These are phyloP conservation scores for Didymella keratinophila DNA, from an alignment of 2,329 filamentous ascomycete species.

Conservation along the genomic window DNA sequence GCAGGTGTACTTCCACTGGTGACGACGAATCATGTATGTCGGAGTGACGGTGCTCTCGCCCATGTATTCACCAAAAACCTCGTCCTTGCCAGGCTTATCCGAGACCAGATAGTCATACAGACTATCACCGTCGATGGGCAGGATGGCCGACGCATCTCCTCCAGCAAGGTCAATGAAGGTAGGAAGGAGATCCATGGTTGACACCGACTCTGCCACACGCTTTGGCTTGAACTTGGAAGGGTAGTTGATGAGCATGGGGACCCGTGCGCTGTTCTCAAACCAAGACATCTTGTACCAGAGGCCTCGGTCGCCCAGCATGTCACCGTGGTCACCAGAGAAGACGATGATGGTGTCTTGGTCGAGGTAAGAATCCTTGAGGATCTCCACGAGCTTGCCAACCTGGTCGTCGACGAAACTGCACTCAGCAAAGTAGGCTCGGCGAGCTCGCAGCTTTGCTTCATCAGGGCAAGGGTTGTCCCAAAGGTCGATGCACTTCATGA, in stretches of 20 bases:
- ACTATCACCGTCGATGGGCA: conserved; percentile 88
- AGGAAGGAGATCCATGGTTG: conserved; percentile 87
- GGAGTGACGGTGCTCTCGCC: conserved; percentile 90
- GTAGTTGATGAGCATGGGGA: conserved; percentile 85
- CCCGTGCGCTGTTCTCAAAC: conserved; percentile 89
- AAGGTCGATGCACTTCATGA: conserved; percentile 86
- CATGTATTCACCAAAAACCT: conserved; percentile 94
- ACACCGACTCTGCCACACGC: conserved; percentile 83
- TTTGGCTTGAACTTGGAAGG: conserved; percentile 78
- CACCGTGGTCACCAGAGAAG: conserved; percentile 92
- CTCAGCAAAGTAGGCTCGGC: conserved; percentile 89
- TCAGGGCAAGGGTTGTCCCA: conserved; percentile 84
- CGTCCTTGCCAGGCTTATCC: conserved; percentile 72
- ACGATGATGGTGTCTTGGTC: conserved; percentile 88
- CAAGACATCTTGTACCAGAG: conserved; percentile 99
- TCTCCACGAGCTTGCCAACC: conserved; percentile 80
- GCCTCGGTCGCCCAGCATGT: conserved; percentile 92
- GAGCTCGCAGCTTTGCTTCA: conserved; percentile 84
- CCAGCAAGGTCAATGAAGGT: conserved; percentile 86
- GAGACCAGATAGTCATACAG: conserved; percentile 57
- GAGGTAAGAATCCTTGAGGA: conserved; percentile 79
- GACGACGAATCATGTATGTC: conserved; percentile 91
- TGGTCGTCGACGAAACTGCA: conserved; percentile 95
- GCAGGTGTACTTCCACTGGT: conserved; percentile 88
- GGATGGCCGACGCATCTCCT: conserved; percentile 69